phyloP scores from a whole-genome alignment of 371 early-diverging fungal species.

The Amoeboaphelidium occidentale region DNA sequence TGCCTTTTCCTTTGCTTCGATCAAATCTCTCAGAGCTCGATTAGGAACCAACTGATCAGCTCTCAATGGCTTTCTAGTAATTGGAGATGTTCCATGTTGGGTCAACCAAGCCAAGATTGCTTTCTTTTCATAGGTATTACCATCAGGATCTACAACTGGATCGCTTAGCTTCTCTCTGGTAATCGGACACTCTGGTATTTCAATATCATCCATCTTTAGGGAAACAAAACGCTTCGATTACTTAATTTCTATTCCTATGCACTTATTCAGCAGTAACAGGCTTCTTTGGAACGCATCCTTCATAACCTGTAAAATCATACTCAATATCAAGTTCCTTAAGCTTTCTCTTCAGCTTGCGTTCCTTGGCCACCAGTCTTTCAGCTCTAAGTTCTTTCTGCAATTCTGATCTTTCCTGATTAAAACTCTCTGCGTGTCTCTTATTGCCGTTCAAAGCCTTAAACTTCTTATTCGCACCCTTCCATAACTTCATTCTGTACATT shows the following conservation, averaged over 20 bases:
- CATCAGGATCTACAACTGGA: background rate
- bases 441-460: constrained; percentile 28
- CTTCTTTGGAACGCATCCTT: too few relatives aligned
- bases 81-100: background rate
- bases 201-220: background rate
- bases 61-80: background rate
- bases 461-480: constrained; percentile 24
- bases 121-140: background rate
- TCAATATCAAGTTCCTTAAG: constrained; percentile 40
- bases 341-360: constrained; percentile 25
- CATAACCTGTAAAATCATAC: too few relatives aligned
- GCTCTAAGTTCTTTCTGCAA: constrained; percentile 6
- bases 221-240: too few relatives aligned
- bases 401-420: constrained; percentile 18
- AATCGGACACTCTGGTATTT: background rate
- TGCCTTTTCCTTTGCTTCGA: background rate
- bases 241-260: too few relatives aligned
- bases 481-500: constrained; percentile 40
- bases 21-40: background rate
- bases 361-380: constrained; percentile 17
- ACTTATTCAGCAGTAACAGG: too few relatives aligned
- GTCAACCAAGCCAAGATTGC: background rate
- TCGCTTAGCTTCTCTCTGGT: background rate
- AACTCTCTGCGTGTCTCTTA: constrained; percentile 22
- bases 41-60: background rate